Percentiles rank a stretch among this genome's conserved stretches.
Evolutionary conservation across 257 asterid genomes (phyloP).

Genomic region (Hygrophila difformis): DNA sequence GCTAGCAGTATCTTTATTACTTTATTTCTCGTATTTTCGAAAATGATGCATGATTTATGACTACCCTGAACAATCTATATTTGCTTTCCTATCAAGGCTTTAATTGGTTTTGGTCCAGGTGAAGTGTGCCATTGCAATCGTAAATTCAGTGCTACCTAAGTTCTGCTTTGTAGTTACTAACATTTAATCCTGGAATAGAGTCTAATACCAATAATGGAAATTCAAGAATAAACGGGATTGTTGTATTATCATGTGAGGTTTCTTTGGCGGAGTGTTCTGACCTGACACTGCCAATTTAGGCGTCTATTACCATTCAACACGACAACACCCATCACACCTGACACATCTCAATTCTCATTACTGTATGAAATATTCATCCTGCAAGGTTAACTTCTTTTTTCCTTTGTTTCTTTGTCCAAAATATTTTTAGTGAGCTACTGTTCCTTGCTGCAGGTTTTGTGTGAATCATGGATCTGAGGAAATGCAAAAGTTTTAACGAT

Average conservation of each 20-base stretch:
- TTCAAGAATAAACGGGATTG: too few species aligned
- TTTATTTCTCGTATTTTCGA: too few species aligned
- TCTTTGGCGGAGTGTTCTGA: too few species aligned
- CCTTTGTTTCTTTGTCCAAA: neutral
- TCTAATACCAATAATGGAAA: slow-evolving; percentile 4
- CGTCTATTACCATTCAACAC: slow-evolving; percentile 2
- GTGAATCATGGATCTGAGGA: slow-evolving; percentile 44
- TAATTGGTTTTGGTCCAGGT: too few species aligned
- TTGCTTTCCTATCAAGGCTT: too few species aligned
- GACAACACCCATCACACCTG: neutral
- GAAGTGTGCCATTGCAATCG: too few species aligned
- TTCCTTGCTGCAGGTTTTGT: slow-evolving; percentile 34
- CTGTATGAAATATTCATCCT: slow-evolving; percentile 1
- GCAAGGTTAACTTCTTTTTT: slow-evolving; percentile 1
- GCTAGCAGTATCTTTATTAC: too few species aligned
- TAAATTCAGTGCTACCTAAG: neutral
- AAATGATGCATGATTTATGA: too few species aligned
- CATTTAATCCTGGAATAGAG: neutral
- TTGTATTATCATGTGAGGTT: too few species aligned
- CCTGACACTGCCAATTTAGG: neutral
- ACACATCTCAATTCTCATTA: neutral
- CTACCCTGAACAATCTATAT: too few species aligned
- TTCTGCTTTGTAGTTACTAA: neutral
- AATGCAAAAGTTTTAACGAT: slow-evolving; percentile 29
- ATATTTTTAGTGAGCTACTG: slow-evolving; percentile 13